Conservation (phyloP, 176 grass and related monocot species). For the Cenchrus purpureus region DNA sequence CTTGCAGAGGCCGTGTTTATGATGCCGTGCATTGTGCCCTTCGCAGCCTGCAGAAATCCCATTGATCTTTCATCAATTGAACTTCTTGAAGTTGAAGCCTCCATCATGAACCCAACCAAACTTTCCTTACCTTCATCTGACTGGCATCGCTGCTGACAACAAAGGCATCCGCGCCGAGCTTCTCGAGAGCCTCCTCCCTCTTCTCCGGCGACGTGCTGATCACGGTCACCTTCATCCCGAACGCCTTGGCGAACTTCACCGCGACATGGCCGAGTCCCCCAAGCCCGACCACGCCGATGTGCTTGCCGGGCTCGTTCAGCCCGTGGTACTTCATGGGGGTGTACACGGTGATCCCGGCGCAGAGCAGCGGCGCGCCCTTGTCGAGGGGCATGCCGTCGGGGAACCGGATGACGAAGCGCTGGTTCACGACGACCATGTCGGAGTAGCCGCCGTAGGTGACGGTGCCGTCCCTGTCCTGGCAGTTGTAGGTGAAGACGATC, state of each 20-base stretch:
- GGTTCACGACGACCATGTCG: constrained; percentile 44
- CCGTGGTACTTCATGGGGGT: constrained; percentile 60
- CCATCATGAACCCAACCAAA: background rate
- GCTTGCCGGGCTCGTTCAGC: constrained; percentile 39
- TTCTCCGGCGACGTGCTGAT: constrained; percentile 58
- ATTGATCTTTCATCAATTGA: background rate
- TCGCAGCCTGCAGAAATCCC: constrained; percentile 28
- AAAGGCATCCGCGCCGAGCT: constrained; percentile 54
- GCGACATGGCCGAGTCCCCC: constrained; percentile 73
- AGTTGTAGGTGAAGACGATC: constrained; percentile 63
- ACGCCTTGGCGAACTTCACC: constrained; percentile 66
- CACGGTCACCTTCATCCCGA: constrained; percentile 71
- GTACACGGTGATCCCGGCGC: constrained; percentile 70
- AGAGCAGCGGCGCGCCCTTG: constrained; percentile 64
- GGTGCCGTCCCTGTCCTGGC: constrained; percentile 49
- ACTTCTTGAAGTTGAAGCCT: background rate
- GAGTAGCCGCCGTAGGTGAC: constrained; percentile 64
- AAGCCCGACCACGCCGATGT: constrained; percentile 62
- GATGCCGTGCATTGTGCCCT: constrained; percentile 65
- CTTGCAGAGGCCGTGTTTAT: constrained; percentile 53
- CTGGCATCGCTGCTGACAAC: constrained; percentile 46
- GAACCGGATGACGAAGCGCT: constrained; percentile 55
- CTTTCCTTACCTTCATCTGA: constrained; percentile 55
- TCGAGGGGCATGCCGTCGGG: constrained; percentile 52
- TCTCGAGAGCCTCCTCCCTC: constrained; percentile 56